Percentiles rank a stretch among this genome's conserved stretches.
Evolutionary conservation across 2,329 filamentous ascomycete species (phyloP).

Genomic region (Talaromyces sp.): DNA sequence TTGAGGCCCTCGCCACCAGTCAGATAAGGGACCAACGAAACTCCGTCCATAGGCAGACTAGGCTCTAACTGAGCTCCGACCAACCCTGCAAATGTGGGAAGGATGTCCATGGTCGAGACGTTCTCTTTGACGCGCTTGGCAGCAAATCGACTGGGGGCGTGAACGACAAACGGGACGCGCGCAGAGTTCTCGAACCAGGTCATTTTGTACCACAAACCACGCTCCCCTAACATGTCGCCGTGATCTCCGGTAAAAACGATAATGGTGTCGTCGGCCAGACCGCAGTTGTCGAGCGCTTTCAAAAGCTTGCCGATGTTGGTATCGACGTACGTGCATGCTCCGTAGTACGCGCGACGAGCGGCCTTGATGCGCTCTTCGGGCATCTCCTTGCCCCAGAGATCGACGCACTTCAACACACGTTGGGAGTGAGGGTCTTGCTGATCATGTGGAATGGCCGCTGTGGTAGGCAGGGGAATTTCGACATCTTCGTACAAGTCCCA

Average conservation of each 20-base stretch:
- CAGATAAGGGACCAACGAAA: slow-evolving; percentile 75
- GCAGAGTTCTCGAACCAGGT: slow-evolving; percentile 90
- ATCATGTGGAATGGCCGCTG: slow-evolving; percentile 67
- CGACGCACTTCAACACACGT: slow-evolving; percentile 79
- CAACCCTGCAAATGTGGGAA: slow-evolving; percentile 83
- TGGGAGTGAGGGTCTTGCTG: slow-evolving; percentile 83
- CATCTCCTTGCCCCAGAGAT: slow-evolving; percentile 79
- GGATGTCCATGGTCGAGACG: slow-evolving; percentile 84
- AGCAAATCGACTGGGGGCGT: slow-evolving; percentile 70
- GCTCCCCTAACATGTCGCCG: slow-evolving; percentile 92
- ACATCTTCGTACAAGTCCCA: slow-evolving; percentile 90
- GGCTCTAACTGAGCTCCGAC: slow-evolving; percentile 66
- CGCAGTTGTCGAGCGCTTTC: slow-evolving; percentile 71
- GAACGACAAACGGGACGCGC: slow-evolving; percentile 80
- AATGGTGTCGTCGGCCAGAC: slow-evolving; percentile 79
- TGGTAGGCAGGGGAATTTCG: slow-evolving; percentile 77
- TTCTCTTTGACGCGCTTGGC: slow-evolving; percentile 76
- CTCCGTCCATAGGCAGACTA: slow-evolving; percentile 78
- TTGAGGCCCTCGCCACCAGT: slow-evolving; percentile 50
- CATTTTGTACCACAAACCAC: slow-evolving; percentile 95
- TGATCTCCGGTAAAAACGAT: slow-evolving; percentile 91
- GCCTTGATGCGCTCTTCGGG: slow-evolving; percentile 80
- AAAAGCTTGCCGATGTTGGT: slow-evolving; percentile 84
- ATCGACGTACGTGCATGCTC: slow-evolving; percentile 89
- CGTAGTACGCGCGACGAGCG: slow-evolving; percentile 85